Evolutionary conservation across 2,329 filamentous ascomycete species (phyloP).

Genomic region (Apiospora arundinis): DNA sequence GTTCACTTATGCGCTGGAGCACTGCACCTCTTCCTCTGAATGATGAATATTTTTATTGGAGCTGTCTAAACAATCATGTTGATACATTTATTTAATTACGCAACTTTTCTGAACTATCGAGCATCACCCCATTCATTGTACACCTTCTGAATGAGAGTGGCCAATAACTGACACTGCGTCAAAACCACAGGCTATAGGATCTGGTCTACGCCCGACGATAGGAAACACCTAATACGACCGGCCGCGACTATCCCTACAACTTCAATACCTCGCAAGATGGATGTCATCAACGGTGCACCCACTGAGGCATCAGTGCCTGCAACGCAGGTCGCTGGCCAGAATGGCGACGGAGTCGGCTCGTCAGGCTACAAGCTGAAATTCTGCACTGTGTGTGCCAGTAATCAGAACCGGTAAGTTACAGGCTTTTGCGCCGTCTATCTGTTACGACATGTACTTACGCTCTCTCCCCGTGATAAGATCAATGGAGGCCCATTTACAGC

Average conservation of each 20-base stretch:
- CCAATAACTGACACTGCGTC: background rate
- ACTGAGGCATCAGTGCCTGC: conserved; percentile 37
- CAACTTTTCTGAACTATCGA: conserved; percentile 44
- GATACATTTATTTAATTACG: conserved; percentile 66
- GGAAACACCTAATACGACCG: background rate
- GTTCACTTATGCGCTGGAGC: background rate
- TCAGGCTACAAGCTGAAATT: conserved; percentile 89
- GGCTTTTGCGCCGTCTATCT: background rate
- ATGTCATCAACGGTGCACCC: conserved; percentile 48
- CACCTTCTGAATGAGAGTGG: background rate
- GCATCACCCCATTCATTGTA: background rate
- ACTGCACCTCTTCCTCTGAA: conserved; percentile 28
- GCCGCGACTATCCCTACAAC: background rate
- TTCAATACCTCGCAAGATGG: conserved; percentile 37
- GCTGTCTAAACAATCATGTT: conserved; percentile 75
- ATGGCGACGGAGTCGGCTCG: conserved; percentile 55
- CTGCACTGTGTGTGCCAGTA: conserved; percentile 98
- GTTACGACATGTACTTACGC: background rate
- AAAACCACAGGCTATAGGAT: background rate
- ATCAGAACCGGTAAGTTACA: conserved; percentile 84
- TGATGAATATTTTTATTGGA: conserved; percentile 72
- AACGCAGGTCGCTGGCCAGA: conserved; percentile 40
- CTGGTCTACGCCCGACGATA: background rate
- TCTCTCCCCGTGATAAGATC: conserved; percentile 56
- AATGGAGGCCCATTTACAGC: conserved; percentile 98